Evolutionary conservation across 1,284 basidiomycete species (phyloP).

Genomic region (Heterobasidion irregulare): DNA sequence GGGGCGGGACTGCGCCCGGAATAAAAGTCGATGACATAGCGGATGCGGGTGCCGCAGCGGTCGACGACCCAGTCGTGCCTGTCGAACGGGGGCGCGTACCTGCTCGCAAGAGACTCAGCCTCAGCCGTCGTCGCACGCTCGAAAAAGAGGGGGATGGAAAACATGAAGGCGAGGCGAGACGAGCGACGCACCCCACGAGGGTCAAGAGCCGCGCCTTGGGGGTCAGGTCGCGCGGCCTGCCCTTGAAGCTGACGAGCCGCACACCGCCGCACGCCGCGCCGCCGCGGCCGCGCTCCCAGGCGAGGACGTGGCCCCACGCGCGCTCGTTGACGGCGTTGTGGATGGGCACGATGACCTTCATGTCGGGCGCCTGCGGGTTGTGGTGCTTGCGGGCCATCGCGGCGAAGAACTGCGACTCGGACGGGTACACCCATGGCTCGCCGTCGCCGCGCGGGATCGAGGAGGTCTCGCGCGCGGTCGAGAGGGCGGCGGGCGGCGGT

Average conservation of each 20-base stretch:
- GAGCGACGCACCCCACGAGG: slow-evolving; percentile 70
- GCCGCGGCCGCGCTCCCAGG: slow-evolving; percentile 82
- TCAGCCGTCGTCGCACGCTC: too few species aligned
- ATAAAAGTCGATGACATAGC: slow-evolving; percentile 99
- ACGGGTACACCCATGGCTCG: slow-evolving; percentile 96
- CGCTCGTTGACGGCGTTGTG: slow-evolving; percentile 99
- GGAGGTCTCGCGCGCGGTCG: slow-evolving; percentile 72
- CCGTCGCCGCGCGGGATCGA: slow-evolving; percentile 76
- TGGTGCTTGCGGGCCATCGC: slow-evolving; percentile 95
- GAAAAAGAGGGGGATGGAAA: not conserved
- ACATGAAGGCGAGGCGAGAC: not conserved
- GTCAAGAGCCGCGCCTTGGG: slow-evolving; percentile 81
- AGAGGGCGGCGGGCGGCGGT: slow-evolving; percentile 28
- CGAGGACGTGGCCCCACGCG: slow-evolving; percentile 86
- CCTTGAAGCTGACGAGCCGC: slow-evolving; percentile 82
- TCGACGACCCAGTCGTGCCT: slow-evolving; percentile 97
- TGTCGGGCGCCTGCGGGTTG: slow-evolving; percentile 74
- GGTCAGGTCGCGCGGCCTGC: slow-evolving; percentile 64
- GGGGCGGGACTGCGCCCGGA: slow-evolving; percentile 60
- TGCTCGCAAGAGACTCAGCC: slow-evolving; percentile 19
- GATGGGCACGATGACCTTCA: slow-evolving; percentile 95
- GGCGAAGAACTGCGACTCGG: slow-evolving; percentile 92
- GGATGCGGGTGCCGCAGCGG: slow-evolving; percentile 79
- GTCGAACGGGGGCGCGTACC: slow-evolving; percentile 93
- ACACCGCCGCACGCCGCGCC: slow-evolving; percentile 78